A percentile compares a stretch with the other conserved stretches of the same genome.
Conservation (phyloP, 2,329 filamentous ascomycete species). For the Myriosclerotinia curreyana region DNA sequence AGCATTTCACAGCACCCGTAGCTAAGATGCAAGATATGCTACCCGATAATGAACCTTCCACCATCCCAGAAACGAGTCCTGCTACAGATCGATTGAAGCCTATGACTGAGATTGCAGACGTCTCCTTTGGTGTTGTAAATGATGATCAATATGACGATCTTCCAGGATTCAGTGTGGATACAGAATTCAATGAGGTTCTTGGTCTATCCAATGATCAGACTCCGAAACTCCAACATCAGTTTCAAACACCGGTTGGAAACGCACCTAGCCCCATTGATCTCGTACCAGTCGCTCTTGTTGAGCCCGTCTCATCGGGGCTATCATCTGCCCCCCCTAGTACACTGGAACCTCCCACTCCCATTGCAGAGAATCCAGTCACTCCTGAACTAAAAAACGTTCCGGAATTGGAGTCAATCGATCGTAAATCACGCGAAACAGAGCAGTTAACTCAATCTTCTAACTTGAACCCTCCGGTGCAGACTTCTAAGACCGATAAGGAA, state of each 20-base stretch:
- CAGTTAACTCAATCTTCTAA: background rate
- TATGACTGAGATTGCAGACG: constrained; percentile 34
- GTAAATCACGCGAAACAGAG: background rate
- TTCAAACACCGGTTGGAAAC: background rate
- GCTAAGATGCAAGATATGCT: constrained; percentile 16
- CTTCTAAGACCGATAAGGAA: background rate
- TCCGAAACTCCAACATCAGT: constrained; percentile 4
- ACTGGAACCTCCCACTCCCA: constrained; percentile 14
- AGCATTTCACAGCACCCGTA: constrained; percentile 17
- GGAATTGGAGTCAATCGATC: background rate
- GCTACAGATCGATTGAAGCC: constrained; percentile 26
- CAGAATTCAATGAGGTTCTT: constrained; percentile 30
- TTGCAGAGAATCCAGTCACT: background rate
- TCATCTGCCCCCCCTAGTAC: constrained; percentile 13
- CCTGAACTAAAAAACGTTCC: background rate
- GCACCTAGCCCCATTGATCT: background rate
- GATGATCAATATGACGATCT: constrained; percentile 28
- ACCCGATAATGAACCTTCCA: constrained; percentile 25
- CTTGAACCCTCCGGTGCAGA: background rate
- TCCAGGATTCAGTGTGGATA: constrained; percentile 36
- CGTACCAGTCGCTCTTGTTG: background rate
- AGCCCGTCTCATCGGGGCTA: constrained; percentile 7
- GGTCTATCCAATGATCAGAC: constrained; percentile 5
- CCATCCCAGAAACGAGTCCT: constrained; percentile 39
- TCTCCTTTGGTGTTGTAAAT: constrained; percentile 29